A percentile compares a stretch with the other conserved stretches of the same genome.
phyloP scores from a whole-genome alignment of 2,329 filamentous ascomycete species.

The Proliferodiscus dingleyae region DNA sequence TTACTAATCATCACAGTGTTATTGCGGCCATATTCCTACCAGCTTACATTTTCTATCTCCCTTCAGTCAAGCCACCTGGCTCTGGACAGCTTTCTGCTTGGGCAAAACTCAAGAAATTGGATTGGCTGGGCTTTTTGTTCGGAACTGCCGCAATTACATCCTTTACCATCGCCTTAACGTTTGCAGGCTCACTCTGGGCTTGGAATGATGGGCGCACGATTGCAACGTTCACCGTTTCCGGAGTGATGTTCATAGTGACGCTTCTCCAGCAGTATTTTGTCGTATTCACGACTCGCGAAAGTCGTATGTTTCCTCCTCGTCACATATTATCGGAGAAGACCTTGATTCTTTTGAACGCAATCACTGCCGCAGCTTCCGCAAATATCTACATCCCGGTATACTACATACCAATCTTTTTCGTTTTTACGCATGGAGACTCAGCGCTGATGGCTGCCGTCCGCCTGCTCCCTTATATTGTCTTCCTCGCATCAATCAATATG shows the following conservation, averaged over 20 bases:
- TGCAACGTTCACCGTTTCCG: slow-evolving; percentile 43
- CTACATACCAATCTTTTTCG: slow-evolving; percentile 45
- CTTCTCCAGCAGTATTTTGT: slow-evolving; percentile 41
- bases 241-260: slow-evolving; percentile 40
- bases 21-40: slow-evolving; percentile 38
- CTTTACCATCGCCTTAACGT: slow-evolving; percentile 44
- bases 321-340: slow-evolving; percentile 37
- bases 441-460: slow-evolving; percentile 33
- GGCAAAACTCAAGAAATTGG: slow-evolving; percentile 32
- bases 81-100: no score
- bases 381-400: slow-evolving; percentile 38
- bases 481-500: slow-evolving; percentile 36
- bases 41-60: slow-evolving; percentile 36
- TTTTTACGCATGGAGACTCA: slow-evolving; percentile 36
- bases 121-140: slow-evolving; percentile 42
- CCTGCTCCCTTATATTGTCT: slow-evolving; percentile 36
- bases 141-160: slow-evolving; percentile 38
- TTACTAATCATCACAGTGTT: slow-evolving; percentile 32
- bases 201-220: slow-evolving; percentile 45
- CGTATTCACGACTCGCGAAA: slow-evolving; percentile 39
- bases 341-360: slow-evolving; percentile 39
- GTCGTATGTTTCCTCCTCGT: slow-evolving; percentile 40
- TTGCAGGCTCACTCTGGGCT: slow-evolving; percentile 44
- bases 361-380: slow-evolving; percentile 33
- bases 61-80: slow-evolving; percentile 9